phyloP scores from a whole-genome alignment of 2,329 filamentous ascomycete species.

The Periconia macrospinosa region DNA sequence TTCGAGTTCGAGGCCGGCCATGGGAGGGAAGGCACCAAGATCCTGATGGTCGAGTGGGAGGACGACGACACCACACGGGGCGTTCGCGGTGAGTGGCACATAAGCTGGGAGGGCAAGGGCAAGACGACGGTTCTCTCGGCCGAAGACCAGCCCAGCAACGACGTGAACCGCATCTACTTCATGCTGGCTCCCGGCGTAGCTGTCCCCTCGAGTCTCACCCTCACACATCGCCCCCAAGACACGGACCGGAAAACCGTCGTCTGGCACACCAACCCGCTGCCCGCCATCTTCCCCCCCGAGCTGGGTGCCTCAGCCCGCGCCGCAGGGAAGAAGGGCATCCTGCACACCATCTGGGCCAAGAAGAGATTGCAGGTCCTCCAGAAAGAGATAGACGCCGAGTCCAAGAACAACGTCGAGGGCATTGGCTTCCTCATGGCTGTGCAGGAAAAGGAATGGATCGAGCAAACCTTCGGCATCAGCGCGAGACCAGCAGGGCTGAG shows the following conservation, averaged over 20 bases:
- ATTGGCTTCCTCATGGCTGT: slow-evolving; percentile 82
- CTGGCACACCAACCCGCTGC: slow-evolving; percentile 74
- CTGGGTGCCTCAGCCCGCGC: slow-evolving; percentile 68
- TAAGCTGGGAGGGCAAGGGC: slow-evolving; percentile 79
- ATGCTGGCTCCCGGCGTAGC: slow-evolving; percentile 72
- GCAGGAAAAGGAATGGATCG: slow-evolving; percentile 83
- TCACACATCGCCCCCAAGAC: slow-evolving; percentile 57
- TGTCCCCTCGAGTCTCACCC: slow-evolving; percentile 72
- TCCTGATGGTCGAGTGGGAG: slow-evolving; percentile 92
- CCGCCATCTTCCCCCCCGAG: slow-evolving; percentile 81
- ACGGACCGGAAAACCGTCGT: slow-evolving; percentile 47
- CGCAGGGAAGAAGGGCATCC: slow-evolving; percentile 74
- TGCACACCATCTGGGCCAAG: slow-evolving; percentile 91
- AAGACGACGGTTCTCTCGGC: slow-evolving; percentile 73
- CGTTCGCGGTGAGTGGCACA: slow-evolving; percentile 66
- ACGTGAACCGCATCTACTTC: slow-evolving; percentile 72
- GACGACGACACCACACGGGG: slow-evolving; percentile 57
- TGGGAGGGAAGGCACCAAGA: slow-evolving; percentile 83
- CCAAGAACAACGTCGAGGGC: slow-evolving; percentile 74
- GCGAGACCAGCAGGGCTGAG: slow-evolving; percentile 46
- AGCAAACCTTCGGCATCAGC: slow-evolving; percentile 72
- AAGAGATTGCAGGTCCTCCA: slow-evolving; percentile 75
- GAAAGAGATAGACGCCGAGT: slow-evolving; percentile 74
- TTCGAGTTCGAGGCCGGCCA: slow-evolving; percentile 83
- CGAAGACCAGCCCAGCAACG: slow-evolving; percentile 56